These are phyloP conservation scores for Trichoderma hamatum DNA, from an alignment of 2,329 filamentous ascomycete species.

Conservation along the genomic window DNA sequence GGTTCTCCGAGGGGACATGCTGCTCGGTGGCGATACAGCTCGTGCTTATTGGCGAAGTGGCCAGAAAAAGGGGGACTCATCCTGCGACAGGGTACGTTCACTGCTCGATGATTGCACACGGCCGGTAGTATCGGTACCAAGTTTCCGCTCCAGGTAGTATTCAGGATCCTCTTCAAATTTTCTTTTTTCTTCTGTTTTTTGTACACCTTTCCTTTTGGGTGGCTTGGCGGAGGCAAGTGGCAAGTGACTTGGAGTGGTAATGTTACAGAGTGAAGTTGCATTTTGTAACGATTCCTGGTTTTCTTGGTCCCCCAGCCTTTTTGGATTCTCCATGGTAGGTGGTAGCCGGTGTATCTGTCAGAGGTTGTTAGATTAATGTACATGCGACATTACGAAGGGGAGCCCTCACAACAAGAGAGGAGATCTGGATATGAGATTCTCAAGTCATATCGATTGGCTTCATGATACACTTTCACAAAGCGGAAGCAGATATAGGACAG, in stretches of 20 bases:
- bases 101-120: background rate
- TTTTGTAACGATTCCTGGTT: background rate
- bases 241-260: background rate
- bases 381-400: background rate
- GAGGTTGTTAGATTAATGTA: background rate
- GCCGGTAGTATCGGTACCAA: slow-evolving; percentile 1
- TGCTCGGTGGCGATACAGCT: background rate
- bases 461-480: background rate
- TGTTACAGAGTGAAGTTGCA: slow-evolving; percentile 1
- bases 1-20: background rate
- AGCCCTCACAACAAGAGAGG: background rate
- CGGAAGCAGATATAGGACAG: background rate
- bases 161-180: background rate
- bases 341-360: background rate
- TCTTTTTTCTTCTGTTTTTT: background rate
- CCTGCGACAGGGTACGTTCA: background rate
- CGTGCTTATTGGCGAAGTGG: background rate
- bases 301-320: background rate
- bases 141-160: background rate
- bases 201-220: background rate
- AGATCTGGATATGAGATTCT: background rate
- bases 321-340: background rate
- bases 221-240: background rate
- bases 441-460: background rate
- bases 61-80: background rate